Conservation (phyloP, 306 rosid species). For the Dalbergia oliveri region DNA sequence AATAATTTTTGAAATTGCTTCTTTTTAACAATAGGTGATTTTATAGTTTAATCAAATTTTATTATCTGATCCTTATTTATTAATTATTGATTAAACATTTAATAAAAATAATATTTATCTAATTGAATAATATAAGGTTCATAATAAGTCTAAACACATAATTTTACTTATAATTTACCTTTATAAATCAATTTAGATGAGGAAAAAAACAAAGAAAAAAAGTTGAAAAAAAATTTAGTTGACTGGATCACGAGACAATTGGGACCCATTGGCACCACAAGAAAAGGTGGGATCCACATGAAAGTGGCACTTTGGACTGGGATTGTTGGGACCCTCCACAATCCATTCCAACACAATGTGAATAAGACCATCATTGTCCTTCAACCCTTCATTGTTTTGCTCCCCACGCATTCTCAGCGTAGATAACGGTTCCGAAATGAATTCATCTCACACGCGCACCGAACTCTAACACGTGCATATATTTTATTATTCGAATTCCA, state of each 20-base stretch:
- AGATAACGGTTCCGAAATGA: not conserved
- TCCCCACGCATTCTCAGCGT: conserved; percentile 27
- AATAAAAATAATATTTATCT: no score
- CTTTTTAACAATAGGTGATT: no score
- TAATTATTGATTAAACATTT: no score
- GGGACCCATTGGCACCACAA: conserved; percentile 21
- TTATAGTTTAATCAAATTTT: no score
- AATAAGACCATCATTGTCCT: not conserved
- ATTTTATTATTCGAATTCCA: not conserved
- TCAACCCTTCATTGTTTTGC: conserved; percentile 20
- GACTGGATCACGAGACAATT: not conserved
- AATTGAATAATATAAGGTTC: no score
- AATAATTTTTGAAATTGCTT: no score
- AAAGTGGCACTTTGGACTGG: not conserved
- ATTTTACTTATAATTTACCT: no score
- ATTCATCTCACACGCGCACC: conserved; percentile 42
- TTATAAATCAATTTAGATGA: no score
- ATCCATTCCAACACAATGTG: not conserved
- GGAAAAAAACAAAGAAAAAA: not conserved
- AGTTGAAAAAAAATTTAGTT: not conserved
- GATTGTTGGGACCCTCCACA: not conserved
- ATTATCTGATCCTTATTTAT: no score
- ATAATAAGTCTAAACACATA: no score
- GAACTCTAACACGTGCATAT: conserved; percentile 45
- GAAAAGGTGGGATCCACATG: conserved; percentile 15